Evolutionary conservation across 1,284 basidiomycete genomes (phyloP).

Genomic region (Fomitopsis palustris): DNA sequence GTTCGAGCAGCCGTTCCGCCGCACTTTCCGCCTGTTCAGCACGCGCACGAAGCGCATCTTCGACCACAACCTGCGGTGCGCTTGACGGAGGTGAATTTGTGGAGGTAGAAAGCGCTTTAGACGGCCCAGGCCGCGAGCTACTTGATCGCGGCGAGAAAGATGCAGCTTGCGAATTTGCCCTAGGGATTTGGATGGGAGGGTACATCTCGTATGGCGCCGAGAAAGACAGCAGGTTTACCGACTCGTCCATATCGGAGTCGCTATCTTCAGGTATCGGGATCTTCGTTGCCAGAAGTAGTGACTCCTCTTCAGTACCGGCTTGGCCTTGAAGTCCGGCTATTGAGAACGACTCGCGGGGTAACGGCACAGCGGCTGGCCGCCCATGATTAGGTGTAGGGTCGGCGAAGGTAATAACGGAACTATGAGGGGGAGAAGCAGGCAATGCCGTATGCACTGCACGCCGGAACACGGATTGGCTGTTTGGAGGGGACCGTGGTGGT

Average conservation of each 20-base stretch:
- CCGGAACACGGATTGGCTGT: slow-evolving; percentile 37
- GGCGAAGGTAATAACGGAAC: slow-evolving; percentile 25
- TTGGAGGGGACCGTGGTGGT: slow-evolving; percentile 28
- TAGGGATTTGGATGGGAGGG: slow-evolving; percentile 23
- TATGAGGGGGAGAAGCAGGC: slow-evolving; percentile 39
- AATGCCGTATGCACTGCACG: slow-evolving; percentile 44
- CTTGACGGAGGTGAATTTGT: slow-evolving; percentile 34
- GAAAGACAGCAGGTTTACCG: slow-evolving; percentile 65
- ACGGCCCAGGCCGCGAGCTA: slow-evolving; percentile 45
- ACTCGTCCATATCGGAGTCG: slow-evolving; percentile 60
- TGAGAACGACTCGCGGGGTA: slow-evolving; percentile 35
- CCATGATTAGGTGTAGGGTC: slow-evolving; percentile 35
- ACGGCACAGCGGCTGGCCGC: slow-evolving; percentile 17
- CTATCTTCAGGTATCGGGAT: slow-evolving; percentile 72
- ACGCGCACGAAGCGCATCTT: slow-evolving; percentile 79
- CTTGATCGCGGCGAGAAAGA: slow-evolving; percentile 52
- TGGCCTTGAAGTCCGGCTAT: slow-evolving; percentile 24
- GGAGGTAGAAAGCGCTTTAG: slow-evolving; percentile 50
- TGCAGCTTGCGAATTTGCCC: slow-evolving; percentile 21
- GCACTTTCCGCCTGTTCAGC: slow-evolving; percentile 89
- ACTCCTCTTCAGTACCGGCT: slow-evolving; percentile 47
- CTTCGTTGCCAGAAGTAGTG: slow-evolving; percentile 63
- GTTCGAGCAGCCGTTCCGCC: slow-evolving; percentile 75
- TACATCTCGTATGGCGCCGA: slow-evolving; percentile 62
- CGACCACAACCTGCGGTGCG: slow-evolving; percentile 55